phyloP scores from a whole-genome alignment of 192 early-diverging fungal species.

The Rhizoclosmatium sp. region DNA sequence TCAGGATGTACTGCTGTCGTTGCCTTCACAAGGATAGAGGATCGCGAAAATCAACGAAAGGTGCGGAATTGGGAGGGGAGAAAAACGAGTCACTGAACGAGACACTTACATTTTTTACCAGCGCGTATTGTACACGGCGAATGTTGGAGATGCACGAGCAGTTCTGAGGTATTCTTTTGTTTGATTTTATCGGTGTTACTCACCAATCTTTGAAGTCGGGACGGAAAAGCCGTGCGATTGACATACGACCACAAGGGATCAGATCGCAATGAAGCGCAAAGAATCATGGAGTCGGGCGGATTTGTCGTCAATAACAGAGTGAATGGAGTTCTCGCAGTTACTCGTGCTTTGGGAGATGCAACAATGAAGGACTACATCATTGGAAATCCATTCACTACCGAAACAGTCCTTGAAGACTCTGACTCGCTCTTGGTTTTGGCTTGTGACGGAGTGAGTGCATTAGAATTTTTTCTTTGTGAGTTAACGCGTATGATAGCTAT shows the following conservation, averaged over 20 bases:
- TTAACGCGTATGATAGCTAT: slow-evolving; percentile 66
- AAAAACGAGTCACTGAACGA: background rate
- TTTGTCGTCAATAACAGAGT: slow-evolving; percentile 98
- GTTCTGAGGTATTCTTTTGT: slow-evolving; percentile 75
- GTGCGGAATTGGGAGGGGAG: slow-evolving; percentile 2
- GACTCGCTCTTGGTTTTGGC: slow-evolving; percentile 92
- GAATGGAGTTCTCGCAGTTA: slow-evolving; percentile 96
- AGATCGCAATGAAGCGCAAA: slow-evolving; percentile 85
- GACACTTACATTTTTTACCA: slow-evolving; percentile 28
- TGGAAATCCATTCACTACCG: slow-evolving; percentile 94
- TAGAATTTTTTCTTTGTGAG: slow-evolving; percentile 4
- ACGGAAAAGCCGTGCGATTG: slow-evolving; percentile 82
- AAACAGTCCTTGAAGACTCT: slow-evolving; percentile 75
- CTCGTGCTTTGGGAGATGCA: slow-evolving; percentile 92
- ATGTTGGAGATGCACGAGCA: slow-evolving; percentile 96
- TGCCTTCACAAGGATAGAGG: slow-evolving; percentile 72
- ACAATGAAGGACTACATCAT: slow-evolving; percentile 97
- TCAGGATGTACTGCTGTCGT: slow-evolving; percentile 95
- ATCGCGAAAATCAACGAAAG: slow-evolving; percentile 26
- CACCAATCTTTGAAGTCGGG: slow-evolving; percentile 57
- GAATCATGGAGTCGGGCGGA: slow-evolving; percentile 92
- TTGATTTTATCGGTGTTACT: background rate
- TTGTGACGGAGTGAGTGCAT: slow-evolving; percentile 88
- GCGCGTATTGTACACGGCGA: slow-evolving; percentile 91
- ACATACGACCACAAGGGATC: slow-evolving; percentile 99